Evolutionary conservation across 2,329 filamentous ascomycete species (phyloP).

Genomic region (Sporothrix dimorphospora): DNA sequence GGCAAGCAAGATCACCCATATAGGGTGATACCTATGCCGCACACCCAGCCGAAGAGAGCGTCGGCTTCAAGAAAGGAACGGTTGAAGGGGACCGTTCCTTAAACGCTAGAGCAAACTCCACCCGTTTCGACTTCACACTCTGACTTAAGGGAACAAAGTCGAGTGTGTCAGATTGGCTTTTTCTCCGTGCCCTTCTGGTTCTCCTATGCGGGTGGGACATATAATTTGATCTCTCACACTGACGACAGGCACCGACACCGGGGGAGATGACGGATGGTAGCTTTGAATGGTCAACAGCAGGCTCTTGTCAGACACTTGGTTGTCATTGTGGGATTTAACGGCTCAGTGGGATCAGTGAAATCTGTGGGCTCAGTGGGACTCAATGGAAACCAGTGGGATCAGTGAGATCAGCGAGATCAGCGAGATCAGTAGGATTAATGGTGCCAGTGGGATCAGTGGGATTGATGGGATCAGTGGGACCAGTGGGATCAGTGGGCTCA

Average conservation of each 20-base stretch:
- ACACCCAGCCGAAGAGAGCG: neutral
- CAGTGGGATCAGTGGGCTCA: slow-evolving; percentile 1
- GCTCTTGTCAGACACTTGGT: neutral
- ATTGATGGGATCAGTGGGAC: neutral
- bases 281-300: neutral
- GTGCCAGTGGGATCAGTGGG: neutral
- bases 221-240: slow-evolving; percentile 5
- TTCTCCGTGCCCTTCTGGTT: slow-evolving; percentile 9
- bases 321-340: slow-evolving; percentile 1
- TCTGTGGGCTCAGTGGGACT: no score
- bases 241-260: neutral
- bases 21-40: neutral
- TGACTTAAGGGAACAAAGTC: slow-evolving; percentile 1
- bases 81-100: slow-evolving; percentile 8
- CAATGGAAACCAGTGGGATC: no score
- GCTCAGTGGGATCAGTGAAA: slow-evolving; percentile 1
- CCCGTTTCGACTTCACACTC: slow-evolving; percentile 2
- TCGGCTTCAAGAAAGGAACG: slow-evolving; percentile 3
- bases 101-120: slow-evolving; percentile 2
- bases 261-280: neutral
- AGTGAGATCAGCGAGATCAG: no score
- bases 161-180: slow-evolving; percentile 4
- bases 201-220: slow-evolving; percentile 8
- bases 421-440: neutral
- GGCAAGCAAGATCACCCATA: neutral